A percentile compares a stretch with the other conserved stretches of the same genome.
Conservation (phyloP, 2,329 filamentous ascomycete genomes). For the Claviceps sp. region DNA sequence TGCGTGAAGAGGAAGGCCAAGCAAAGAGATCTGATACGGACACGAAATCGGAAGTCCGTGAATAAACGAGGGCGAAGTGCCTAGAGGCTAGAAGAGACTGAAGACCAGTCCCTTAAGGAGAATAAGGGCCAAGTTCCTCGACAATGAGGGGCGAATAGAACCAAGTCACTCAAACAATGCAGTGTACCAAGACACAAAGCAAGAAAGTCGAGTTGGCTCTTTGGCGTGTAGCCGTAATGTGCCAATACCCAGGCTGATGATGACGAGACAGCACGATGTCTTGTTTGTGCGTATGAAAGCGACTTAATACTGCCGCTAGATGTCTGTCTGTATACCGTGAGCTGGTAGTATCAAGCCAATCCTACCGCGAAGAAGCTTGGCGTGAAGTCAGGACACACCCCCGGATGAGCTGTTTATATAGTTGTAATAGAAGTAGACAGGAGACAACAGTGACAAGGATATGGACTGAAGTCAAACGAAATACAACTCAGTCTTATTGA, state of each 20-base stretch:
- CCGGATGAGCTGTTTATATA: neutral
- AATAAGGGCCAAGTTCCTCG: neutral
- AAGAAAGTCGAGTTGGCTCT: conserved; percentile 1
- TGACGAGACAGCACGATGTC: neutral
- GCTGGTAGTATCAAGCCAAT: neutral
- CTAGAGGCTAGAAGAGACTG: no score
- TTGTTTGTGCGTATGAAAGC: neutral
- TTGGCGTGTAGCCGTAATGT: conserved; percentile 1
- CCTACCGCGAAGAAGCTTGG: neutral
- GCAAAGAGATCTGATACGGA: neutral
- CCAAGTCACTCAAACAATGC: conserved; percentile 8
- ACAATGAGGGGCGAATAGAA: neutral
- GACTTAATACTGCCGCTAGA: neutral
- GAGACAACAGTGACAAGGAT: neutral
- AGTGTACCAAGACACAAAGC: conserved; percentile 9
- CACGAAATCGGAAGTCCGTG: no score
- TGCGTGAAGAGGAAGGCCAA: neutral
- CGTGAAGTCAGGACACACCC: neutral
- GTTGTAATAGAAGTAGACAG: no score
- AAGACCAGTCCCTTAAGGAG: neutral
- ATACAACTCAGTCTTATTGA: neutral
- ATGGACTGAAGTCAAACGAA: neutral
- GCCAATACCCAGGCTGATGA: neutral
- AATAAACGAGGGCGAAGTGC: no score
- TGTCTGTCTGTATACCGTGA: neutral